Base-by-base conservation (phyloP, 108 stramenopile genomes). In the Skeletonema potamos region DNA sequence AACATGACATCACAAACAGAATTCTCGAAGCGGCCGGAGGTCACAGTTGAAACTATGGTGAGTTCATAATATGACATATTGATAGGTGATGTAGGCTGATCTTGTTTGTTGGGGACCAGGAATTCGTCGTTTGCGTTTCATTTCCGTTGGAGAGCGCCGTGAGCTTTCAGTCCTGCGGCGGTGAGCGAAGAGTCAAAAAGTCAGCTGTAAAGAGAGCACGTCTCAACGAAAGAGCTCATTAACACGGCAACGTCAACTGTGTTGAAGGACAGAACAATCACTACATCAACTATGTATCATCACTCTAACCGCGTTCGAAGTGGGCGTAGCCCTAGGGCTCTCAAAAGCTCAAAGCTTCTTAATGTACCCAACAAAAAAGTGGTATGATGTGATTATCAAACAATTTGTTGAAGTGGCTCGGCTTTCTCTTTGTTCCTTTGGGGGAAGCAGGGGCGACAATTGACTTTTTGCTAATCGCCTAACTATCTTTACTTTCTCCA, bases 21-120 rank as follows among this genome's bases (percentile, higher is more conserved):
- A 33, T 92, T 86, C 62, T 84, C 86, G 18, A 90, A 90, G 64
- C 81, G 88, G 56, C 65, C 87, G 2, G 89, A 92, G 78, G 83
- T 92, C 17, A 92, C 92, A 3, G 68, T 92, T 33, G 72, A 77
- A 27, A 92, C 92, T 44, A 92, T 92, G 92, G 92, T 92, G 63
- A 78, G 89, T 80, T n/a, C n/a, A n/a, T n/a, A n/a, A n/a, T n/a
- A n/a, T n/a, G n/a, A n/a, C n/a, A n/a, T n/a, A n/a, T n/a, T n/a
- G n/a, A n/a, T n/a, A n/a, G n/a, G n/a, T n/a, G n/a, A n/a, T n/a
- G n/a, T n/a, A n/a, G n/a, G n/a, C n/a, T n/a, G n/a, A n/a, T n/a
- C n/a, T n/a, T 46, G 4, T 33, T 6, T 24, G 27, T 37, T 1
- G 59, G 27, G 15, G 22, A n/a, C 15, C 15, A 9, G 1, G 27